Evolutionary conservation across 2,329 filamentous ascomycete species (phyloP).

Genomic region (Shiraia sp.): DNA sequence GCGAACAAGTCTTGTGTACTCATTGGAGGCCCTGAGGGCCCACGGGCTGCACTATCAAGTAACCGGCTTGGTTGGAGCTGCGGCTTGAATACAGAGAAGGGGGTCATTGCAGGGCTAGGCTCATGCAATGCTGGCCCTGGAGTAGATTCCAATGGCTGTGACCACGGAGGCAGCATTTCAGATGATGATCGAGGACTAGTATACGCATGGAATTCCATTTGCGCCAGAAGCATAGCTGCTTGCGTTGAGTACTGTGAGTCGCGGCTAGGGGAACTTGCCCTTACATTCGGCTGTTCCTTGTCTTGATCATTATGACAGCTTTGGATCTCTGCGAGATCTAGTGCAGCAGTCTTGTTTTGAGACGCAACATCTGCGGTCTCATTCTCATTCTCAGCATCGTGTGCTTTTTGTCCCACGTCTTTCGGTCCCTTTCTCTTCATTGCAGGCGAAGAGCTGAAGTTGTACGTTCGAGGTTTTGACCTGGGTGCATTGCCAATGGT

Average conservation of each 20-base stretch:
- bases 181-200: conserved; percentile 20
- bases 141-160: conserved; percentile 19
- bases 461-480: conserved; percentile 22
- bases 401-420: not conserved
- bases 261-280: conserved; percentile 10
- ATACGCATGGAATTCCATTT: conserved; percentile 39
- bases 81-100: conserved; percentile 33
- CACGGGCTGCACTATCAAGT: conserved; percentile 15
- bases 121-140: conserved; percentile 14
- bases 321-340: too few species aligned
- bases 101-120: conserved; percentile 32
- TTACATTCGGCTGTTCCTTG: conserved; percentile 2
- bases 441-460: conserved; percentile 30
- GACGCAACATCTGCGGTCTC: not conserved
- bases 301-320: not conserved
- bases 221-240: conserved; percentile 40
- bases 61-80: conserved; percentile 20
- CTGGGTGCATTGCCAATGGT: conserved; percentile 9
- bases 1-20: conserved; percentile 52
- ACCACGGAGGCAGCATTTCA: conserved; percentile 18
- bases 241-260: conserved; percentile 42
- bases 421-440: conserved; percentile 7
- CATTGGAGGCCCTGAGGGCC: conserved; percentile 22
- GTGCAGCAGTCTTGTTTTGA: not conserved
- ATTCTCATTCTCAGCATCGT: not conserved